Base-by-base conservation (phyloP, 805 yeast genomes). In the Candida maltosa region DNA sequence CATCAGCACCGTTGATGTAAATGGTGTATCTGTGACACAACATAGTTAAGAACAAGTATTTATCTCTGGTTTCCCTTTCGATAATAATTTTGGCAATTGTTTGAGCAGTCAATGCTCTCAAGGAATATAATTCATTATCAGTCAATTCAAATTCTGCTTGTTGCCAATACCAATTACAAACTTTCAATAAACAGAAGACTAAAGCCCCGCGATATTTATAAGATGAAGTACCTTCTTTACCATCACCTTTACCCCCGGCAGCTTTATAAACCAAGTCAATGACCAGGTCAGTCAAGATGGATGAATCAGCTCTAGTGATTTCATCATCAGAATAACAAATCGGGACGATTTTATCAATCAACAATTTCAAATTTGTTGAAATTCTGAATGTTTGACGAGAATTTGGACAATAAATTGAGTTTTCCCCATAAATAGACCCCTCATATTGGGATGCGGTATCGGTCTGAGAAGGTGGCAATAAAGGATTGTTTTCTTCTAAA, bases 211-310 rank as follows among this genome's bases (percentile, higher is more conserved):
- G 73, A 52, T 86, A 86, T 49, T 78, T 77, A 46, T 70, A 65
- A 0, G 80, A 66, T 1, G 81, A 68, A 0, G 81, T 61, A 1
- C 78, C 79, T 16, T 57, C 51, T 32, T 65, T 58, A 2, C 83
- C 84, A 31, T 74, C 59, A 4, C 87, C 87, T 32, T 67, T 66
- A 15, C 95, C 95, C 7, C 94, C 94, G 14, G 94, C 94, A 5
- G 95, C 93, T 19, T 70, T 72, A 36, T 74, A 67, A 2, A 79
- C 83, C 39, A 86, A 66, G 10, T 67, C 53, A n/a, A 83, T 54
- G 2, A 84, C 84, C 12, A 69, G 65, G 3, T 66, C 65, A 41
- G 76, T 80, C 37, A 87, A 56, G 25, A 84, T 69, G 1, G 78
- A 70, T 0, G 87, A 78, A 36, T 75, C 78, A 5, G 78, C 76